These are phyloP conservation scores for Tetrahymena thermophila DNA, from an alignment of 73 alveolate species.

Conservation along the genomic window DNA sequence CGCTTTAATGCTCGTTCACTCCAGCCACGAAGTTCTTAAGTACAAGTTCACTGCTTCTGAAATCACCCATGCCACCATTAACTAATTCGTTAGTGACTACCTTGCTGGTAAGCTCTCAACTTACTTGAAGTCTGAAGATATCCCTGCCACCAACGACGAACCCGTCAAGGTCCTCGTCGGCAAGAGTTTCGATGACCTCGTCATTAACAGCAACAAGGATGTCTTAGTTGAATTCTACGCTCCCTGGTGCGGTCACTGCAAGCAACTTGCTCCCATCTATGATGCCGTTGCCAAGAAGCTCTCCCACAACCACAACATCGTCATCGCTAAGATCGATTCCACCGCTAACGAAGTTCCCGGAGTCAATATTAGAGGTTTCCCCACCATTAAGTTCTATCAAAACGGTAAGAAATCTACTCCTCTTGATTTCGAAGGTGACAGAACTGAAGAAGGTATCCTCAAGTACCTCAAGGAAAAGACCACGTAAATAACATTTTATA, in stretches of 20 bases:
- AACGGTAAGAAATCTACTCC: constrained; percentile 25
- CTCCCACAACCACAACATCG: constrained; percentile 51
- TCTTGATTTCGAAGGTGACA: constrained; percentile 11
- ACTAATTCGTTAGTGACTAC: constrained; percentile 61
- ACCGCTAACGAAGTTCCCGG: constrained; percentile 82
- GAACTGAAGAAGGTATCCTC: constrained; percentile 17
- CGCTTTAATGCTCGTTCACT: constrained; percentile 62
- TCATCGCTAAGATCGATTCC: constrained; percentile 86
- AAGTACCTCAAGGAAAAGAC: constrained; percentile 23
- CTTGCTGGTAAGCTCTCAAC: constrained; percentile 56
- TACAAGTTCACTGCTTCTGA: constrained; percentile 54
- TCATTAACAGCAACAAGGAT: constrained; percentile 70
- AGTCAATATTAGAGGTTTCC: constrained; percentile 77
- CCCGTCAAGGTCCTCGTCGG: constrained; percentile 90
- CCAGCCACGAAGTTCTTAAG: constrained; percentile 61
- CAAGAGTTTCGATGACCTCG: constrained; percentile 80
- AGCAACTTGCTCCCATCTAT: constrained; percentile 89
- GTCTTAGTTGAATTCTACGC: constrained; percentile 95
- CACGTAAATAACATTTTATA: background rate
- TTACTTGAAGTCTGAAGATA: constrained; percentile 81
- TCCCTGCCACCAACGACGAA: constrained; percentile 76
- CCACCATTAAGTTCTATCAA: constrained; percentile 76
- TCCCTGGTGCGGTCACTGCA: constrained; percentile 99
- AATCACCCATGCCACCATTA: constrained; percentile 53
- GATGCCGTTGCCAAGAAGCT: constrained; percentile 80